phyloP scores from a whole-genome alignment of 306 rosid genomes.

The Prunus davidiana region DNA sequence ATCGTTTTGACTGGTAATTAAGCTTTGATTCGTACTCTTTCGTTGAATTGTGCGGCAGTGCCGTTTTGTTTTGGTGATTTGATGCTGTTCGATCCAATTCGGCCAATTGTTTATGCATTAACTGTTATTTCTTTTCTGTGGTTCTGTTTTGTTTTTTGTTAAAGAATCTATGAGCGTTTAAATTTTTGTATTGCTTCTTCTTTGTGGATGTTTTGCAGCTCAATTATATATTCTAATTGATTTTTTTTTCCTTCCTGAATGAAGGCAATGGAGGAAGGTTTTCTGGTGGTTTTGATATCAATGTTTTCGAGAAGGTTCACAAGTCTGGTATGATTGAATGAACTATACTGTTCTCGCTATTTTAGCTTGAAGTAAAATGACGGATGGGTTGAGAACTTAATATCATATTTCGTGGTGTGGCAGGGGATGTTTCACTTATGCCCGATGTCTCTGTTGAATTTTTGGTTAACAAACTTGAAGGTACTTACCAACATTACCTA shows the following conservation, averaged over 20 bases:
- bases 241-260: neutral
- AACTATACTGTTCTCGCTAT: neutral
- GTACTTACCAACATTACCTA: conserved; percentile 32
- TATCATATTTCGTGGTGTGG: conserved; percentile 16
- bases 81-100: neutral
- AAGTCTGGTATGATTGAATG: conserved; percentile 54
- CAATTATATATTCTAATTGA: neutral
- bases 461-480: conserved; percentile 75
- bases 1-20: conserved; percentile 77
- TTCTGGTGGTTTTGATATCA: conserved; percentile 93
- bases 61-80: neutral
- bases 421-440: conserved; percentile 68
- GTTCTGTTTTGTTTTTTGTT: neutral
- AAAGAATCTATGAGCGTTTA: neutral
- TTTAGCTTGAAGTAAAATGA: neutral
- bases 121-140: neutral
- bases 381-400: conserved; percentile 9
- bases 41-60: neutral
- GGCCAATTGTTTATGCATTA: neutral
- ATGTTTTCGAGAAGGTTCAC: conserved; percentile 83
- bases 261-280: conserved; percentile 85
- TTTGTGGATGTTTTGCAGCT: neutral
- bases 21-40: neutral
- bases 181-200: neutral
- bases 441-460: conserved; percentile 91